Conservation (phyloP, 2,329 filamentous ascomycete species). For the Ambrosiella cleistominuta region DNA sequence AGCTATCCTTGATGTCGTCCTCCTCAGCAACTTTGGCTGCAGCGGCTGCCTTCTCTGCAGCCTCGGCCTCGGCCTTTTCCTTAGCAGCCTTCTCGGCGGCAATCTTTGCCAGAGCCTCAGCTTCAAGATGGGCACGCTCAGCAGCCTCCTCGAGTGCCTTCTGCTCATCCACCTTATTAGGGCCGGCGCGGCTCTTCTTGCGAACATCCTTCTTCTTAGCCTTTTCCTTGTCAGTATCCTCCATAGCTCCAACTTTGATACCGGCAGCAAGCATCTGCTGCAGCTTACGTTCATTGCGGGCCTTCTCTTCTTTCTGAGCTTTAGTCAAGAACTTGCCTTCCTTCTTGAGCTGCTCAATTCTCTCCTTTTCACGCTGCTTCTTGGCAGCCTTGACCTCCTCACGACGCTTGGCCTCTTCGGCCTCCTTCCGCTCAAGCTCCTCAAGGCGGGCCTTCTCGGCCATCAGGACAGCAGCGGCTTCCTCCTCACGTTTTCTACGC, state of each 20-base stretch:
- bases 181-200: slow-evolving; percentile 45
- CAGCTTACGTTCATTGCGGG: slow-evolving; percentile 58
- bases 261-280: slow-evolving; percentile 73
- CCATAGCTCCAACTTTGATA: slow-evolving; percentile 49
- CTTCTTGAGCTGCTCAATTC: slow-evolving; percentile 71
- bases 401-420: slow-evolving; percentile 50
- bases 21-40: slow-evolving; percentile 47
- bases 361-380: slow-evolving; percentile 77
- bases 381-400: slow-evolving; percentile 60
- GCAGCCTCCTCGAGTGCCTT: slow-evolving; percentile 61
- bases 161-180: slow-evolving; percentile 45
- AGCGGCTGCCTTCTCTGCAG: slow-evolving; percentile 35
- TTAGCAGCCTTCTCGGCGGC: slow-evolving; percentile 41
- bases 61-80: slow-evolving; percentile 39
- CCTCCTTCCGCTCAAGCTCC: slow-evolving; percentile 45
- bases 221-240: slow-evolving; percentile 30
- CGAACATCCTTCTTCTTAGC: slow-evolving; percentile 74
- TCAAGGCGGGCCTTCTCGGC: slow-evolving; percentile 49
- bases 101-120: slow-evolving; percentile 47
- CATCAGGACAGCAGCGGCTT: slow-evolving; percentile 35
- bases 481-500: slow-evolving; percentile 46
- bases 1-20: slow-evolving; percentile 76
- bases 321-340: slow-evolving; percentile 77
- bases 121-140: slow-evolving; percentile 50
- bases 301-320: slow-evolving; percentile 68